Base-by-base conservation (phyloP, 352 stramenopile species). In the Aphanomyces cochlioides region DNA sequence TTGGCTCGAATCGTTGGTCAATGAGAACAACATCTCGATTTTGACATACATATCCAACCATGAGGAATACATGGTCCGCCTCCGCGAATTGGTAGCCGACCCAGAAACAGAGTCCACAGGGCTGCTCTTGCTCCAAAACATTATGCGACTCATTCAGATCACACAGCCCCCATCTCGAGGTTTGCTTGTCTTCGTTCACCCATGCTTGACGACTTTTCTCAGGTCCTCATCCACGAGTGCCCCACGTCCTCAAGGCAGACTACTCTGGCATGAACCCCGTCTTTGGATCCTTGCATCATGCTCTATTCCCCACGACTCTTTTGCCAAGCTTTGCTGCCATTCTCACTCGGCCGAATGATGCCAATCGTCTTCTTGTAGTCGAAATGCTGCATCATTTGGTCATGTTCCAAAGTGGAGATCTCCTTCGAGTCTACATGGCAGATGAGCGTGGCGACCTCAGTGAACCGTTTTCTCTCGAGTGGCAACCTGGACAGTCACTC, bases 21-120 rank as follows among this genome's bases (percentile, higher is more conserved):
- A 93, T 72, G 87, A 95, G 61, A 92, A 95, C 77, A 95, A 91
- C 69, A 92, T 82, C 69, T 73, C 87, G 67, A 95, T 95, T 48
- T 72, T 95, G 36, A 83, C 84, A 53, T 95, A 90, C 63, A 85
- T 95, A 67, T 88, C 77, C 12, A 84, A 93, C 65, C 78, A 77
- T 17, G 77, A 90, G 48, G 74, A 81, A 36, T 95, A 93, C 71
- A 90, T 81, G 77, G 77, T 38, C 8, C 12, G 69, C n/a, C 41
- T 74, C 7, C 56, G 58, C n/a, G n/a, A 39, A 6, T 38, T 74
- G 19, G 45, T 70, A 8, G 64, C 64, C 7, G 64, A 70, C 39
- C 45, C 45, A 13, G 37, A 45, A n/a, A 63, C 64, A 4, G 40
- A 70, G 28, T 13, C 64, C 3, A 60, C 47, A 4, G 64, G 40